These are phyloP conservation scores for Aspergillus ochraceoroseus DNA, from an alignment of 2,329 filamentous ascomycete species.

Conservation along the genomic window DNA sequence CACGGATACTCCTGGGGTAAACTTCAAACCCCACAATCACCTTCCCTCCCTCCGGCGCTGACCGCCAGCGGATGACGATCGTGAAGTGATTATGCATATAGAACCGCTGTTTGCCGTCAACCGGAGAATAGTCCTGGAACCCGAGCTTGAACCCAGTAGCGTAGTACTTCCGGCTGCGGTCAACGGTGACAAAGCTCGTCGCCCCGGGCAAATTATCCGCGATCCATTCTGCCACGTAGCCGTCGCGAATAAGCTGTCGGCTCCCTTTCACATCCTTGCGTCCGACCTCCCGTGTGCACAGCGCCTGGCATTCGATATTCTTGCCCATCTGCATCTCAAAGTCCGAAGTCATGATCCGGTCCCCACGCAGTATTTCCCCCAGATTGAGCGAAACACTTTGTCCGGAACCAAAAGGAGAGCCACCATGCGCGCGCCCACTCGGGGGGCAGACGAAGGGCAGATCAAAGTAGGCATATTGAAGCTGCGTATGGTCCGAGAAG, in stretches of 20 bases:
- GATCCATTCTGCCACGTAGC: conserved; percentile 89
- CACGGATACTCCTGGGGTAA: conserved; percentile 76
- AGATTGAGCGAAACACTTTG: conserved; percentile 76
- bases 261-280: conserved; percentile 62
- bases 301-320: conserved; percentile 65
- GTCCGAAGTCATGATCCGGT: conserved; percentile 78
- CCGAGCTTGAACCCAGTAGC: conserved; percentile 85
- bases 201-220: conserved; percentile 86
- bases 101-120: conserved; percentile 58
- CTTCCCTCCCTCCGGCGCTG: conserved; percentile 66
- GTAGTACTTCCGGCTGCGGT: conserved; percentile 82
- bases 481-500: conserved; percentile 80
- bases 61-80: conserved; percentile 72
- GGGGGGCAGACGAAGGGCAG: conserved; percentile 82
- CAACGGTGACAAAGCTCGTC: conserved; percentile 80
- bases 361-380: conserved; percentile 79
- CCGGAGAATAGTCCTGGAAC: conserved; percentile 61
- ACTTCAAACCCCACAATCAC: conserved; percentile 86
- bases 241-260: conserved; percentile 66
- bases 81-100: conserved; percentile 87
- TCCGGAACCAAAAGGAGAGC: conserved; percentile 66
- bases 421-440: conserved; percentile 61
- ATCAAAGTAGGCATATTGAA: conserved; percentile 89
- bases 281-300: conserved; percentile 66
- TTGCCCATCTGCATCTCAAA: conserved; percentile 73